Percentiles rank a stretch among this genome's conserved stretches.
Conservation (phyloP, 23 red algal species). For the Gracilaria domingensis region DNA sequence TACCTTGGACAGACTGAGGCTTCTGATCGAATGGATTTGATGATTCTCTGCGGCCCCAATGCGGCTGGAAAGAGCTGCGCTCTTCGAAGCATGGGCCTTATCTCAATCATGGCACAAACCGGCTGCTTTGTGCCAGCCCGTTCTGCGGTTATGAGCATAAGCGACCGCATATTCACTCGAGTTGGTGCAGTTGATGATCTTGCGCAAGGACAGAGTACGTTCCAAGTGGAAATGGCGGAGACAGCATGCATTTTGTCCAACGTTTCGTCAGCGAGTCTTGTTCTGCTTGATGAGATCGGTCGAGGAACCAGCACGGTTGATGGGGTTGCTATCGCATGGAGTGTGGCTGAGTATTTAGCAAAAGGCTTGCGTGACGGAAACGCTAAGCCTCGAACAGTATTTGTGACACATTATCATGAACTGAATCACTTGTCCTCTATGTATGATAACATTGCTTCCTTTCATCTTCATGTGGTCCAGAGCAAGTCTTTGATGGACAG, state of each 20-base stretch:
- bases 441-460: conserved; percentile 60
- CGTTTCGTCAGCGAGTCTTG: conserved; percentile 74
- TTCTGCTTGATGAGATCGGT: conserved; percentile 94
- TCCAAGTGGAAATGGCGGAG: conserved; percentile 97
- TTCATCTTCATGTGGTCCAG: conserved; percentile 44
- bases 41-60: conserved; percentile 70
- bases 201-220: conserved; percentile 85
- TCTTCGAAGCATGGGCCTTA: conserved; percentile 78
- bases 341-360: conserved; percentile 81
- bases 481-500: not conserved
- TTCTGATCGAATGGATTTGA: conserved; percentile 15
- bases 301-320: conserved; percentile 87
- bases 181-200: conserved; percentile 96
- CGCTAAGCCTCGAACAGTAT: conserved; percentile 52
- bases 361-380: conserved; percentile 23
- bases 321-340: conserved; percentile 85
- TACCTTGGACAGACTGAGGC: conserved; percentile 40
- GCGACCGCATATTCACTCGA: conserved; percentile 89
- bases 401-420: conserved; percentile 94
- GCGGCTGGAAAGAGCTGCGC: conserved; percentile 91
- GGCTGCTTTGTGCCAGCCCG: conserved; percentile 91
- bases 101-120: conserved; percentile 84
- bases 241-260: conserved; percentile 87
- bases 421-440: conserved; percentile 69
- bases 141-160: conserved; percentile 62